Percentiles rank a stretch among this genome's conserved stretches.
These are phyloP conservation scores for Quercus lobata DNA, from an alignment of 331 rosid species.

Conservation along the genomic window DNA sequence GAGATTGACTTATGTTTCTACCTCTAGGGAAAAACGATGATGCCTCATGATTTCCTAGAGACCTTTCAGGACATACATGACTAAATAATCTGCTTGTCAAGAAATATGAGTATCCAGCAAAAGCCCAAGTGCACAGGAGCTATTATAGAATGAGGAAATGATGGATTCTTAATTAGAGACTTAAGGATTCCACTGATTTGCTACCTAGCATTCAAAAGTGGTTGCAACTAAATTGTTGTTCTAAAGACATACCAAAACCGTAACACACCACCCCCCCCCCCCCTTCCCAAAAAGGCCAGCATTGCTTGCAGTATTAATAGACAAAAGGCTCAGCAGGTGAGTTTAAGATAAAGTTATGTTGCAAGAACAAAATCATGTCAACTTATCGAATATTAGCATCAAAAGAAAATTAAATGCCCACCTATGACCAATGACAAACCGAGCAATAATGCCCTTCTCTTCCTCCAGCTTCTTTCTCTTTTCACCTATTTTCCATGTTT, in stretches of 20 bases:
- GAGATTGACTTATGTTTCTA: background rate
- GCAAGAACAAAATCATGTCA: background rate
- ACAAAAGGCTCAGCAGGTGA: background rate
- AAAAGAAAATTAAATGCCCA: conserved; percentile 24
- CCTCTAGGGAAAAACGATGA: background rate
- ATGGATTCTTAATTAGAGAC: background rate
- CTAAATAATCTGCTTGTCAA: background rate
- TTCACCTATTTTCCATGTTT: conserved; percentile 63
- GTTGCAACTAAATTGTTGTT: background rate
- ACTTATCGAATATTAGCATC: background rate
- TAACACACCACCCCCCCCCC: no score
- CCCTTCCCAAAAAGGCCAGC: background rate
- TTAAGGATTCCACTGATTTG: background rate
- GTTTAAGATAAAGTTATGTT: conserved; percentile 1
- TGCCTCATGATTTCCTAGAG: background rate
- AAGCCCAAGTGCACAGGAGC: background rate
- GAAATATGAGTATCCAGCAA: background rate
- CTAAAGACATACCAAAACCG: background rate
- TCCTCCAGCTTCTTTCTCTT: conserved; percentile 92
- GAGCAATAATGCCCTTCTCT: conserved; percentile 90
- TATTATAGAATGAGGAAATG: background rate
- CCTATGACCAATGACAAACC: conserved; percentile 99
- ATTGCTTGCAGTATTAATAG: background rate
- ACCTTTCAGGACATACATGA: background rate
- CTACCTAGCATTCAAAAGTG: background rate